Base-by-base conservation (phyloP, 352 stramenopile species). In the Blastocystis sp. region DNA sequence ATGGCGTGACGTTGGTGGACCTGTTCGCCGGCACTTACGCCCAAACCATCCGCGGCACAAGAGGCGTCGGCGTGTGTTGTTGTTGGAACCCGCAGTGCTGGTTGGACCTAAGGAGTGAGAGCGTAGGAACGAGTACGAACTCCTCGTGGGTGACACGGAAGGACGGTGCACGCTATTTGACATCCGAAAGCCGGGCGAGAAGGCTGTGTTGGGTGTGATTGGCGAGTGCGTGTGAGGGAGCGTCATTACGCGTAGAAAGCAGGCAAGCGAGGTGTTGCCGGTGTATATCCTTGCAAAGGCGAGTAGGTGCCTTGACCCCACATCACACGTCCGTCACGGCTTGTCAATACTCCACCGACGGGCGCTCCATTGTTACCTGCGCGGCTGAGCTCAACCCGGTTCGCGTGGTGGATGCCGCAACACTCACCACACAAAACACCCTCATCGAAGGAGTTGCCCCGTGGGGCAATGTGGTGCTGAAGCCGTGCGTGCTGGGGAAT, bases 81-180 rank as follows among this genome's bases (percentile, higher is more conserved):
- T 84, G 74, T 28, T 84, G 74, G 74, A 84, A 84, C 52, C 74
- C 74, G 14, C n/a, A n/a, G 66, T 76, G 3, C 62, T 17, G 28
- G 28, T 43, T 17, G 19, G 14, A 38, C 14, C 0, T 4, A 7
- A 43, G 2, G 0, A 48, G 40, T 43, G 2, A 53, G 48, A 2
- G n/a, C 41, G 19, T 56, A 76, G 66, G n/a, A 84, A 84, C 19
- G 74, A 84, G 48, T 84, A 67, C 61, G 52, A 84, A 19, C n/a
- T 84, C 10, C 19, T 69, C 2, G 74, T 84, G 1, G 74, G 74
- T 21, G 74, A 84, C 66, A 41, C 2, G 9, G 17, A 53, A 43
- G 74, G 74, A n/a, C 19, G 17, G 19, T 48, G 21, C 17, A 38
- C 34, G 7, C 14, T 84, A 21, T 84, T 59, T 21, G 74, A 84